Evolutionary conservation across 257 asterid genomes (phyloP), one percentile per base, ranked within the genome.

Genomic region (Petunia secreta): DNA sequence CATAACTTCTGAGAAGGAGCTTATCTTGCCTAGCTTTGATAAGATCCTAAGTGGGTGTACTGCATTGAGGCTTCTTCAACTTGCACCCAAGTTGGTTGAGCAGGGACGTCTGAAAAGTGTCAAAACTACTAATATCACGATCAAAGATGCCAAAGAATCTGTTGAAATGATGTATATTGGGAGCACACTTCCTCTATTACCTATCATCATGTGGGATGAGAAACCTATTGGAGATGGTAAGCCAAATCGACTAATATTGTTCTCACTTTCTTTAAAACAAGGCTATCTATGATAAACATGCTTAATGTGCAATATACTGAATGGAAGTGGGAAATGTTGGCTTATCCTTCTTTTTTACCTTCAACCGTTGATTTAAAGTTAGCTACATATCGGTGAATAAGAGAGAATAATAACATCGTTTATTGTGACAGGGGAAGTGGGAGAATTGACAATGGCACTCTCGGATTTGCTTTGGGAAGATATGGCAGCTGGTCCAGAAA

Each of bases 381-480:
- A 4, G 40, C 16, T 69, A 7, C 0, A 10, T 48, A 16, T 69
- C 8, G 43, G 25, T 69, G 11, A 41, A 36, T 52, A 55, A 36
- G 62, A 58, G 36, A 5, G n/a, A 69, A 63, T 34, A 50, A 11
- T 2, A 48, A 39, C 50, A 75, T n/a, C 63, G 10, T 75, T 52
- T 60, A 57, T 16, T 82, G 80, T 36, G 65, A 39, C 83, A 94
- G 97, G 97, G 50, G 81, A 87, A 4, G 98, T 93, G 39, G 98
- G 98, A 84, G 96, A 89, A 65, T 46, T 94, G 87, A 93, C 98
- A 8, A 93, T 91, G 98, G 92, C 92, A 4, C 97, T 94, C 58
- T 94, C 97, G 0, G 97, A 94, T 86, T 84, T 94, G 93, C 89
- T 93, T 6, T 93, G 98, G 98, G 94, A 91, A 74, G 98, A 94